Evolutionary conservation across 2,329 filamentous ascomycete species (phyloP), one percentile per base, ranked within the genome.

Genomic region (Pseudogymnoascus sp.): DNA sequence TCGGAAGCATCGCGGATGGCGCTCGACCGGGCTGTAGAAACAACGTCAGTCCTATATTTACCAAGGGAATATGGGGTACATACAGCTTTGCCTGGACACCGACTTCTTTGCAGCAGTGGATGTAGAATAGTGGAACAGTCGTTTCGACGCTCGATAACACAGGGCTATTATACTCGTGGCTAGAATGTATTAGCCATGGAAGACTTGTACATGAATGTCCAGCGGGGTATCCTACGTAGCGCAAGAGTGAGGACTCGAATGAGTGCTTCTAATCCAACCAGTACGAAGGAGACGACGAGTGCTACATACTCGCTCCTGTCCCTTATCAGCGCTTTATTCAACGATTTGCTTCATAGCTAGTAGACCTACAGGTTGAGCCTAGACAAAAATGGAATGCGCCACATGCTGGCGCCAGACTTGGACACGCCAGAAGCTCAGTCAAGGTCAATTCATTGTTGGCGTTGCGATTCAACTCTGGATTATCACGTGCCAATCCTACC

Each of bases 191-290:
- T 38, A 55, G 21, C 62, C 34, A 63, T 62, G n/a, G 60, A n/a
- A 23, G 18, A 19, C 13, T 45, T 39, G 23, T 57, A 38, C 10
- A 52, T 37, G 38, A 6, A 41, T n/a, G 41, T 5, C 12, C 9
- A 30, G 5, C 9, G 34, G 26, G 19, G 19, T n/a, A 13, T 63
- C 86, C 71, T 76, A 92, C 88, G 94, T 39, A 99, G 81, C 34
- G 90, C 89, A 63, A 96, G 82, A 1, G 94, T 97, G 63, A 96
- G 82, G 61, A 95, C 78, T 67, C 92, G 85, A 67, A 96, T 87
- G 62, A 95, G 69, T 60, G 85, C 85, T 73, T 99, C 94, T 65
- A 96, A 79, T 52, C 84, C 80, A 61, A 97, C 86, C 35, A 99
- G 82, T 58, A 90, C 69, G 68, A 97, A 88, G 6, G 92, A 97